Base-by-base conservation (phyloP, 2,329 filamentous ascomycete species). In the Alternaria brassicicola region DNA sequence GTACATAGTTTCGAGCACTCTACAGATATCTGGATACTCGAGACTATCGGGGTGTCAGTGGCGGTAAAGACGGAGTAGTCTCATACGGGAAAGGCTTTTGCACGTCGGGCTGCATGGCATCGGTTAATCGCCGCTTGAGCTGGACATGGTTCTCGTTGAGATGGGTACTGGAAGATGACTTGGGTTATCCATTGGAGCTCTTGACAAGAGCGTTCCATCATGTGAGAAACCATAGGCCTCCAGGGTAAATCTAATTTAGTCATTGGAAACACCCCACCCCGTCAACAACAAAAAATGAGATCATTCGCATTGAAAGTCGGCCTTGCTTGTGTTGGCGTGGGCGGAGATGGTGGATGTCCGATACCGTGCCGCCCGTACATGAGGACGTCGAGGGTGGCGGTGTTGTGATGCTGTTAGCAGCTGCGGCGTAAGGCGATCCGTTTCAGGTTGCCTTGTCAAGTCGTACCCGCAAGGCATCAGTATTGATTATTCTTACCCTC, bases 381-480 rank as follows among this genome's bases (percentile, higher is more conserved):
- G 28, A 36, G 30, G 26, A n/a, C n/a, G 30, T 30, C 13, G 19
- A 36, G 12, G 12, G 52, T 62, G 55, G 62, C 55, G 47, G 53
- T 62, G 56, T 50, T 38, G 56, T 54, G 52, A 50, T 38, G 25
- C 36, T 41, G 31, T 59, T 41, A 51, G 41, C 49, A 41, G 55
- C 49, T 35, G 52, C 26, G 38, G 52, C 52, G 31, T 31, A 45
- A 42, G 54, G 41, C 36, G n/a, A 41, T 21, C 47, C 43, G 58
- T 62, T 64, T 59, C 58, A 61, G 52, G 26, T 53, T 58, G 52
- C 55, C 55, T 54, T 33, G 45, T 56, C 33, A 39, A 48, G 47
- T 41, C 51, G 38, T 28, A 43, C 43, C 35, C 43, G 47, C 38
- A 52, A 64, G 62, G 62, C 62, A 57, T 54, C 62, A 62, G 48